A percentile compares a stretch with the other conserved stretches of the same genome.
These are phyloP conservation scores for Cryptosporidium parvum DNA, from an alignment of 169 alveolate genomes.

Conservation along the genomic window DNA sequence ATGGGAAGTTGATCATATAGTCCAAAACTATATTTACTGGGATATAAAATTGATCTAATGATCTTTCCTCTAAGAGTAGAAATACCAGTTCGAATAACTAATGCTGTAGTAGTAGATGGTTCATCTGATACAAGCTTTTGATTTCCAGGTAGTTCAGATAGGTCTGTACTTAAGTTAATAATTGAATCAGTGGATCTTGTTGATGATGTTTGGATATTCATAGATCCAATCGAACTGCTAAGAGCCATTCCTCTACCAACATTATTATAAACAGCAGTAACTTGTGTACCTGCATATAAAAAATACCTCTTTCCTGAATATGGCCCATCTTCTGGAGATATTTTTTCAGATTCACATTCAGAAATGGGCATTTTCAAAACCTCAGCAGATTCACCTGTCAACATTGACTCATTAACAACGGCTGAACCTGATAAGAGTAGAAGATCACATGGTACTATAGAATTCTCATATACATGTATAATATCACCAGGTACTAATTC, in stretches of 20 bases:
- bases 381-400: slow-evolving; percentile 88
- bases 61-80: slow-evolving; percentile 91
- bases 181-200: slow-evolving; percentile 68
- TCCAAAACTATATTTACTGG: slow-evolving; percentile 86
- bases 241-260: slow-evolving; percentile 33
- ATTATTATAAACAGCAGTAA: slow-evolving; percentile 70
- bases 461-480: slow-evolving; percentile 82
- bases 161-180: not conserved
- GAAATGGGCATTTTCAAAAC: slow-evolving; percentile 83
- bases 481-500: slow-evolving; percentile 90
- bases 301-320: slow-evolving; percentile 77
- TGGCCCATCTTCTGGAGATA: slow-evolving; percentile 79
- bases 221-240: slow-evolving; percentile 2
- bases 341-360: slow-evolving; percentile 58
- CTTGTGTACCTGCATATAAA: slow-evolving; percentile 80
- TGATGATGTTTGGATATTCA: slow-evolving; percentile 30
- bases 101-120: slow-evolving; percentile 77
- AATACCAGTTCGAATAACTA: slow-evolving; percentile 90
- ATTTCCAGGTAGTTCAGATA: not conserved
- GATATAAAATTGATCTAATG: slow-evolving; percentile 92
- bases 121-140: not conserved
- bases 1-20: slow-evolving; percentile 79
- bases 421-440: slow-evolving; percentile 84
- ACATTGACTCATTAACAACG: slow-evolving; percentile 87
- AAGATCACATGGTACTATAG: slow-evolving; percentile 87